A percentile compares a stretch with the other conserved stretches of the same genome.
phyloP scores from a whole-genome alignment of 306 rosid genomes.

The Vigna radiata region DNA sequence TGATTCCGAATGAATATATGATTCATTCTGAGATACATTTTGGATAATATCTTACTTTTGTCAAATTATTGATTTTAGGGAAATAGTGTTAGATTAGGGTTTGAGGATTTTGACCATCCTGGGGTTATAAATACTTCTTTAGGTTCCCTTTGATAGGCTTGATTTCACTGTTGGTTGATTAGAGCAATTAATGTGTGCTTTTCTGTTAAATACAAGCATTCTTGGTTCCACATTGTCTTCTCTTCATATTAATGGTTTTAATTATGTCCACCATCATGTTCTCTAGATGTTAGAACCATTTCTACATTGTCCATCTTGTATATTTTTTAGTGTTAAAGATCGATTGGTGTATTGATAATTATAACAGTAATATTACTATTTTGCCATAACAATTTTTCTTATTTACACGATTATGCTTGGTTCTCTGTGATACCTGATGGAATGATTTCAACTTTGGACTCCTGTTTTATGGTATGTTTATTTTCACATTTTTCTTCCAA shows the following conservation, averaged over 20 bases:
- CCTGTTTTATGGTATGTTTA: not conserved
- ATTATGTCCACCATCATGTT: not conserved
- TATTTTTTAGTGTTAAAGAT: not conserved
- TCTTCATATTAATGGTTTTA: not conserved
- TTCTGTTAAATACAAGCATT: not conserved
- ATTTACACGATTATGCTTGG: not conserved
- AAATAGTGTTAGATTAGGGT: not conserved
- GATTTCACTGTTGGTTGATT: not conserved
- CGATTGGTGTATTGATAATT: slow-evolving; percentile 5
- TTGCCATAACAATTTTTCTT: not conserved
- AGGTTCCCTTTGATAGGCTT: not conserved
- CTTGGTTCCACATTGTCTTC: not conserved
- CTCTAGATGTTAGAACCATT: slow-evolving; percentile 15
- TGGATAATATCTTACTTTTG: not conserved
- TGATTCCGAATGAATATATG: not conserved
- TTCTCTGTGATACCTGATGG: not conserved
- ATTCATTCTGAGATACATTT: not conserved
- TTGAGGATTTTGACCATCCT: slow-evolving; percentile 6
- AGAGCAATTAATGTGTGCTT: not conserved
- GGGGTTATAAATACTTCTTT: slow-evolving; percentile 17
- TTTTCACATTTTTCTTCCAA: slow-evolving; percentile 7
- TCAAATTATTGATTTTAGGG: slow-evolving; percentile 9
- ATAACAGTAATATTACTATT: not conserved
- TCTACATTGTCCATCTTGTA: not conserved
- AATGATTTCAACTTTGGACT: not conserved